Evolutionary conservation across 352 stramenopile species (phyloP), one percentile per base, ranked within the genome.

Genomic region (Pythium oligandrum): DNA sequence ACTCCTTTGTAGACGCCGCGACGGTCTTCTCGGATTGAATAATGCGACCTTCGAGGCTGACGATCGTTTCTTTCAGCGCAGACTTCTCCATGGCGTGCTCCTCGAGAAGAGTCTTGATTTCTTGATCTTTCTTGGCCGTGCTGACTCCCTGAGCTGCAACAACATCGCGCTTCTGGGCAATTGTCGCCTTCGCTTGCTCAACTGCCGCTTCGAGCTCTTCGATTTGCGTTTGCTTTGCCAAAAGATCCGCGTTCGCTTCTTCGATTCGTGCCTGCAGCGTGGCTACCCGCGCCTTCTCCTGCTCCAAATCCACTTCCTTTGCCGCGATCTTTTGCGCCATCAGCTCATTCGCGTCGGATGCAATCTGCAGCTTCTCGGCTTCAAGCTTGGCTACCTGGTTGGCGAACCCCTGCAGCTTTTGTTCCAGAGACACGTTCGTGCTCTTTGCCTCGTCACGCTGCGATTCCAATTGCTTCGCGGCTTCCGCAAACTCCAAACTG

Each of bases 271-370:
- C 47, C 1, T 46, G 31, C 3, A 36, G 26, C 26, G 32, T 11
- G 4, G 64, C 48, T 40, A 52, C 44, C 12, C 53, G 48, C 5
- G 63, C 36, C 17, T 59, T 53, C 30, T 40, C 54, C 31, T 73
- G 75, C 31, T 67, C 48, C 11, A 55, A 44, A 34, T 71, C 42
- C 1, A 63, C 11, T 36, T 75, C 60, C 36, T 52, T 51, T 7
- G 35, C n/a, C 3, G 46, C 35, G 3, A 59, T 36, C 31, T 33
- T 26, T 12, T 56, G 52, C n/a, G 53, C 52, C 5, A 61, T 51
- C 3, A 54, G 35, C 26, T 33, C 47, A 7, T 53, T 11, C 30
- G 46, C 56, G 9, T 36, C 11, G 3, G 7, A 35, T 6, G 45
- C 44, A 5, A 59, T 31, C 2, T 55, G 38, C 12, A 51, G 40